These are phyloP conservation scores for Candida anutae DNA, from an alignment of 1,139 yeast species.

Conservation along the genomic window DNA sequence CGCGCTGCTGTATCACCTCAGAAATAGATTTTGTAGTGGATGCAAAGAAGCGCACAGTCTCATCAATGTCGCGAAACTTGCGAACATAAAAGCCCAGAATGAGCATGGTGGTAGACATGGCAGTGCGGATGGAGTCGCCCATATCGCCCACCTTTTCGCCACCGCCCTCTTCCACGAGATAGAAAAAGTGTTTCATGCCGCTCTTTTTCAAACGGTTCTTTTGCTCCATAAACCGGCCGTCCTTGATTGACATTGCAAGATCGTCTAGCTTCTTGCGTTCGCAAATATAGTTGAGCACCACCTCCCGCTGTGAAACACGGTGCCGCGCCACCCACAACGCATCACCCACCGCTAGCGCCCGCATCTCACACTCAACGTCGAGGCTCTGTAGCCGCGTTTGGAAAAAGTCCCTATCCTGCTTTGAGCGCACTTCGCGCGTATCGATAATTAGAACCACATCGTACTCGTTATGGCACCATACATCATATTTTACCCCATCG, in stretches of 20 bases:
- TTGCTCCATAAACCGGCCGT: constrained; percentile 85
- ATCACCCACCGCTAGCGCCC: constrained; percentile 76
- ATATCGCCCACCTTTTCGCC: constrained; percentile 30
- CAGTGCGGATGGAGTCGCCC: constrained; percentile 65
- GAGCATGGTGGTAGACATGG: constrained; percentile 66
- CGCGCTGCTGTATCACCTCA: constrained; percentile 20
- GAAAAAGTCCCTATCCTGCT: constrained; percentile 58
- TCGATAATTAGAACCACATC: constrained; percentile 64
- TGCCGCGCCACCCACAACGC: constrained; percentile 82
- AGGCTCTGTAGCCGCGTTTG: constrained; percentile 41
- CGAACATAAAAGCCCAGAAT: constrained; percentile 61
- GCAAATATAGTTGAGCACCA: constrained; percentile 68
- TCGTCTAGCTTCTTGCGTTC: constrained; percentile 91
- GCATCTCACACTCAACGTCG: constrained; percentile 46
- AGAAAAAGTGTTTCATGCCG: constrained; percentile 60
- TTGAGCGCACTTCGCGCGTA: constrained; percentile 68
- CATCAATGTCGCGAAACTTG: constrained; percentile 65
- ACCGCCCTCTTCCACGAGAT: constrained; percentile 74
- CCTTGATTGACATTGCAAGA: constrained; percentile 71
- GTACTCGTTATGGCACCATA: constrained; percentile 38
- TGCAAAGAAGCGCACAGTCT: constrained; percentile 59
- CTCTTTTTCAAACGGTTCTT: constrained; percentile 66
- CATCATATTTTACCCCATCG: constrained; percentile 22
- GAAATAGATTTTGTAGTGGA: constrained; percentile 47
- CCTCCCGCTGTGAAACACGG: constrained; percentile 48